A percentile compares a stretch with the other conserved stretches of the same genome.
These are phyloP conservation scores for Heterobasidion annosum DNA, from an alignment of 1,284 basidiomycete species.

Conservation along the genomic window DNA sequence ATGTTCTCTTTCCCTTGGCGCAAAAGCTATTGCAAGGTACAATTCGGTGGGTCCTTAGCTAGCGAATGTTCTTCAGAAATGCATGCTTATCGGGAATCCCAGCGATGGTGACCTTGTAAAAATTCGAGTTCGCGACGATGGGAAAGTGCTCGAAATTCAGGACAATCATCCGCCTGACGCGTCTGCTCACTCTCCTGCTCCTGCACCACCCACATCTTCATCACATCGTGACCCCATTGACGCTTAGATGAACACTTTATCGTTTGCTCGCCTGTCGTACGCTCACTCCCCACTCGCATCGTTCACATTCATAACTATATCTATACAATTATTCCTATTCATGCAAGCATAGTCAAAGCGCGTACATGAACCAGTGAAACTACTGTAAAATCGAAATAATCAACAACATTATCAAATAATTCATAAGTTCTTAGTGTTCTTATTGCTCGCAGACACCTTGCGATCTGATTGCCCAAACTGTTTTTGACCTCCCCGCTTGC, in stretches of 20 bases:
- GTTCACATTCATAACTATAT: neutral
- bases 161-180: conserved; percentile 50
- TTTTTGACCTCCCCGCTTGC: neutral
- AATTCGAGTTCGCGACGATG: conserved; percentile 39
- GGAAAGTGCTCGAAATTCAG: conserved; percentile 35
- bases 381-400: too few relatives aligned
- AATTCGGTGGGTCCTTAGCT: conserved; percentile 44
- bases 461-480: neutral
- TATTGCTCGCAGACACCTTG: neutral
- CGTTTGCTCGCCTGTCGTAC: too few relatives aligned
- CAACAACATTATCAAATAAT: too few relatives aligned
- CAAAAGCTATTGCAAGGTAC: conserved; percentile 68
- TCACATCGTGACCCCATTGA: too few relatives aligned
- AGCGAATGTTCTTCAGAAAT: neutral
- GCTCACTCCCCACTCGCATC: neutral
- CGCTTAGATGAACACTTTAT: too few relatives aligned
- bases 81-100: neutral
- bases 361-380: too few relatives aligned
- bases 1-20: conserved; percentile 74
- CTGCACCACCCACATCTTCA: neutral
- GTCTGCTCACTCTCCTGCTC: conserved; percentile 1
- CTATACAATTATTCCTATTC: neutral
- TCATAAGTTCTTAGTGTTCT: neutral
- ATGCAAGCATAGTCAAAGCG: neutral
- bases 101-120: conserved; percentile 58